Evolutionary conservation across 2,329 filamentous ascomycete species (phyloP), one percentile per base, ranked within the genome.

Genomic region (Lachnellula occidentalis): DNA sequence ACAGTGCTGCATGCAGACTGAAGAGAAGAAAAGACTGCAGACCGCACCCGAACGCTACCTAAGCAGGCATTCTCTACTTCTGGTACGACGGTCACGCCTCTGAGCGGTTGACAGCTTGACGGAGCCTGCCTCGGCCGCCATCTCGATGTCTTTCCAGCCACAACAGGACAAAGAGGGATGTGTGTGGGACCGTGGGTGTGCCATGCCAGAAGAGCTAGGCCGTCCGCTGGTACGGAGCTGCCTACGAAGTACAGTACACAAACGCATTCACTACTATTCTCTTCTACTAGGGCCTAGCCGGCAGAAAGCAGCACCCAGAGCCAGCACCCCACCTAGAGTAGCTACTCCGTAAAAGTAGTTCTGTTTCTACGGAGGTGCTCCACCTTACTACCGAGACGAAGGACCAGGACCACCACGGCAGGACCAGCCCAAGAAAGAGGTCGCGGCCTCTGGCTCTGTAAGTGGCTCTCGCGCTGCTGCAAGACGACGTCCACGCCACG

Each of bases 361-460:
- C n/a, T 43, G 41, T 21, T 21, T 21, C 41, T 12, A 47, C 21
- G 27, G 27, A 31, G 24, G 42, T 42, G 24, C 43, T 55, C 43
- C 53, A 51, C 53, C 45, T 22, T 45, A 43, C n/a, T 45, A 46
- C 45, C 50, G 50, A 47, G 43, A 51, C 49, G 24, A 49, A 31
- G 9, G 27, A 31, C 27, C 27, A 9, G 27, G n/a, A n/a, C n/a
- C n/a, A n/a, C n/a, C n/a, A n/a, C n/a, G n/a, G n/a, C n/a, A 31
- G 9, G 27, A 31, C 27, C 27, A 9, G 27, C 27, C 27, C 27
- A 31, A 12, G 27, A 31, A 31, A 31, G 27, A 31, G 27, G 27
- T 31, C 27, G 27, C 27, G 27, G 27, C 27, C 27, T 31, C 27
- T 31, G 9, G 9, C 27, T 2, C 27, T 31, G 9, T 31, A 31